Base-by-base conservation (phyloP, 2,329 filamentous ascomycete species). In the Pseudogymnoascus sp. region DNA sequence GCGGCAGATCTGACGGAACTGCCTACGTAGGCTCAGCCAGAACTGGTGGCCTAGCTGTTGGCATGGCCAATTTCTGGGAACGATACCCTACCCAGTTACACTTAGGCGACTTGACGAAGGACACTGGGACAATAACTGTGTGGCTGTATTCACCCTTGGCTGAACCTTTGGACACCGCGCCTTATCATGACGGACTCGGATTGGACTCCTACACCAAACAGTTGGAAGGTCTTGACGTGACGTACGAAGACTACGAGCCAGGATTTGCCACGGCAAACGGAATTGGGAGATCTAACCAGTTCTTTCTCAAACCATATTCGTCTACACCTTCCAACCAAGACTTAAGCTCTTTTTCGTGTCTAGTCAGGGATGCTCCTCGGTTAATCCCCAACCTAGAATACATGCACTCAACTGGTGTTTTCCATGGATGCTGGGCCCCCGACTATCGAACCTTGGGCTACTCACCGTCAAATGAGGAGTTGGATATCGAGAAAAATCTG, bases 51-150 rank as follows among this genome's bases (percentile, higher is more conserved):
- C 75, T 87, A 1, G 84, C 81, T 1, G 70, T 87, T 4, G 83
- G 82, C 0, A 75, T 84, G 60, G 78, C 80, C 2, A 79, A 86
- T 67, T 87, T 87, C 70, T 87, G 84, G 84, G 82, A 87, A 74
- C 77, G 81, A n/a, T 85, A 84, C 66, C 84, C 84, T 0, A 83
- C 82, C 0, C 78, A 80, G 3, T 71, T 87, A 2, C 84, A 86
- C 56, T 77, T 87, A 11, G 72, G 76, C 0, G 77, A 82, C 61
- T 80, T 82, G 0, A 77, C 77, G 0, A 75, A 75, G 0, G 79
- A 84, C 53, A 69, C 71, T 1, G 83, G 82, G 0, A 74, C 77
- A 4, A 74, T 87, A 10, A 87, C 83, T 0, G 64, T 85, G 0
- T 87, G 84, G 84, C 70, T 87, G 0, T 87, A 86, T 65, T 83